phyloP scores from a whole-genome alignment of 2,329 filamentous ascomycete genomes.

The Aureobasidium sp. region DNA sequence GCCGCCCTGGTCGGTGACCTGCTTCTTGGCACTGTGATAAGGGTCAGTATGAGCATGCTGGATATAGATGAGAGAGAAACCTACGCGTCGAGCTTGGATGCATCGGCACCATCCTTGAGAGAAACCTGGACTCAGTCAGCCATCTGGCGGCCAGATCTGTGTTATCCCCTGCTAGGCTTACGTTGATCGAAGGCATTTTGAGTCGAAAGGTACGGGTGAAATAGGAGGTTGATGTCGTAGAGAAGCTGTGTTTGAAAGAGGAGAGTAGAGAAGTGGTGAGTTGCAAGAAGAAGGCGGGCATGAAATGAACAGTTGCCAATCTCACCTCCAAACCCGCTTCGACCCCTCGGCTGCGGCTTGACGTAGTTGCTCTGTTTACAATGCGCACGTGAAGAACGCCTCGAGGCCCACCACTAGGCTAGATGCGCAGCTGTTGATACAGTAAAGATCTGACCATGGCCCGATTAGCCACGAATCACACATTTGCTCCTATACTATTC shows the following conservation, averaged over 20 bases:
- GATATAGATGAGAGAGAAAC: slow-evolving; percentile 17
- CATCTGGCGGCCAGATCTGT: neutral
- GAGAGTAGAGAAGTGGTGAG: neutral
- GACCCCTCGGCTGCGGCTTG: neutral
- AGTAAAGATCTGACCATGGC: neutral
- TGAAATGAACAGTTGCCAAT: neutral
- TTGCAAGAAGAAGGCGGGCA: neutral
- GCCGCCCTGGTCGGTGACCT: slow-evolving; percentile 66
- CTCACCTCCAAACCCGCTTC: neutral
- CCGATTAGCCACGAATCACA: neutral
- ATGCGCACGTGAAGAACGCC: slow-evolving; percentile 3
- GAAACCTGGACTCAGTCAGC: slow-evolving; percentile 53
- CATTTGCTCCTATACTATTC: neutral
- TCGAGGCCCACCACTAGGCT: neutral
- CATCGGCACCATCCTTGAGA: slow-evolving; percentile 60
- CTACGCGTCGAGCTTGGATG: slow-evolving; percentile 60
- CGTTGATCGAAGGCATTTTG: slow-evolving; percentile 32
- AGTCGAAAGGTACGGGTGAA: neutral
- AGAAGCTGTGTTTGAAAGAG: neutral
- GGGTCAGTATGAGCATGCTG: slow-evolving; percentile 10
- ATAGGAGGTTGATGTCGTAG: neutral
- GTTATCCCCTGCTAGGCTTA: slow-evolving; percentile 13
- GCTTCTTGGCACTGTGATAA: slow-evolving; percentile 61
- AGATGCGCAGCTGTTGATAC: too few relatives aligned
- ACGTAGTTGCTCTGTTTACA: neutral